These are phyloP conservation scores for Begonia peltatifolia DNA, from an alignment of 306 rosid species.

Conservation along the genomic window DNA sequence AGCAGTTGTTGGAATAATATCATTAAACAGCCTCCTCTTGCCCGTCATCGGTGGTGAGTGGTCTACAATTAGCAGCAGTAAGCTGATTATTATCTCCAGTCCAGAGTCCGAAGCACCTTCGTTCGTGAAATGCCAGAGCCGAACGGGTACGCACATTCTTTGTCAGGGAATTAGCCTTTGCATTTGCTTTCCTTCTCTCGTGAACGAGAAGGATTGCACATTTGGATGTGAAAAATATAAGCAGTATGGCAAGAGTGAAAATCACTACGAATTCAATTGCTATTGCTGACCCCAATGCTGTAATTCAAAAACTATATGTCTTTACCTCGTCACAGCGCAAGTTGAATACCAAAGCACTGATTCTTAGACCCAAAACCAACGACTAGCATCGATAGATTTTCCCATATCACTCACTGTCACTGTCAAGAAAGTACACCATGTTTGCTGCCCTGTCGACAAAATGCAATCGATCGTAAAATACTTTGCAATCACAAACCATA, in stretches of 20 bases:
- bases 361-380: too few relatives aligned
- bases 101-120: constrained; percentile 11
- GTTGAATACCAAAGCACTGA: not conserved
- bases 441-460: constrained; percentile 40
- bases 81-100: constrained; percentile 3
- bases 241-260: constrained; percentile 36
- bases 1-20: too few relatives aligned
- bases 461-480: not conserved
- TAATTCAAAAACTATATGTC: constrained; percentile 11
- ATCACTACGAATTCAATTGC: constrained; percentile 44
- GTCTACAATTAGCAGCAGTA: too few relatives aligned
- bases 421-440: constrained; percentile 53
- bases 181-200: constrained; percentile 34
- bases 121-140: not conserved
- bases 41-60: too few relatives aligned
- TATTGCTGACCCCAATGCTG: constrained; percentile 72
- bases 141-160: constrained; percentile 20
- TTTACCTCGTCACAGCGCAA: not conserved
- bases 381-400: too few relatives aligned
- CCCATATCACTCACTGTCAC: constrained; percentile 67
- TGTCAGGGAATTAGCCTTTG: constrained; percentile 12
- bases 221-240: constrained; percentile 59
- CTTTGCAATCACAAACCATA: not conserved
- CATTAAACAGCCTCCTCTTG: too few relatives aligned
- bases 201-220: constrained; percentile 53